Conservation (phyloP, 169 alveolate genomes). For the Neospora caninum region DNA sequence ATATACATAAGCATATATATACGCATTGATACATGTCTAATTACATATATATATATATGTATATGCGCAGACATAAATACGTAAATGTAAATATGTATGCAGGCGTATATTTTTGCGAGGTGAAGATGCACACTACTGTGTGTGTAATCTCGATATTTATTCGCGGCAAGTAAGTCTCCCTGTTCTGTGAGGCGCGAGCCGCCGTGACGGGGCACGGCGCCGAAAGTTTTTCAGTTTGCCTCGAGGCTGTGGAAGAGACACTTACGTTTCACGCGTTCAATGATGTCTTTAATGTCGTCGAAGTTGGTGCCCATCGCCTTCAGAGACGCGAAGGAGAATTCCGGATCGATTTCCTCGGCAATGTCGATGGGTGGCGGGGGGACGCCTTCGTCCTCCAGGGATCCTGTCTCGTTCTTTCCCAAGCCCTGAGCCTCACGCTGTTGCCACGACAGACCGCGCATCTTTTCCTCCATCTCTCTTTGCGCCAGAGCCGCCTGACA, state of each 20-base stretch:
- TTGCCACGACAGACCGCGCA: constrained; percentile 74
- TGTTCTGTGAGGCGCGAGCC: no score
- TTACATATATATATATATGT: background rate
- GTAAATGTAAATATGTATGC: no score
- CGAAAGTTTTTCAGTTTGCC: no score
- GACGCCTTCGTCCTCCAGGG: background rate
- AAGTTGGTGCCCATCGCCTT: constrained; percentile 48
- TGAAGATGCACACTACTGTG: no score
- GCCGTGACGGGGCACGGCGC: no score
- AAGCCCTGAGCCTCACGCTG: constrained; percentile 88
- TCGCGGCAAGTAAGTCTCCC: no score
- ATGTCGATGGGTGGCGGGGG: constrained; percentile 84
- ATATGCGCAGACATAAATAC: no score
- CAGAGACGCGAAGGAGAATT: constrained; percentile 78
- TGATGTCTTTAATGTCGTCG: constrained; percentile 33
- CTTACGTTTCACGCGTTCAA: background rate
- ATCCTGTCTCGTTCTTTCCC: constrained; percentile 74
- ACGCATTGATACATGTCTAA: background rate
- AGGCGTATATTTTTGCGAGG: no score
- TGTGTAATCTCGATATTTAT: no score
- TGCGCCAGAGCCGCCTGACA: constrained; percentile 1
- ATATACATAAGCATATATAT: no score
- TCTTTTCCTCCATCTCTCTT: constrained; percentile 79
- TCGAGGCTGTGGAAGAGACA: no score
- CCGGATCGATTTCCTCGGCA: constrained; percentile 89